phyloP scores from a whole-genome alignment of 352 stramenopile species.

The Phytophthora parvispora region DNA sequence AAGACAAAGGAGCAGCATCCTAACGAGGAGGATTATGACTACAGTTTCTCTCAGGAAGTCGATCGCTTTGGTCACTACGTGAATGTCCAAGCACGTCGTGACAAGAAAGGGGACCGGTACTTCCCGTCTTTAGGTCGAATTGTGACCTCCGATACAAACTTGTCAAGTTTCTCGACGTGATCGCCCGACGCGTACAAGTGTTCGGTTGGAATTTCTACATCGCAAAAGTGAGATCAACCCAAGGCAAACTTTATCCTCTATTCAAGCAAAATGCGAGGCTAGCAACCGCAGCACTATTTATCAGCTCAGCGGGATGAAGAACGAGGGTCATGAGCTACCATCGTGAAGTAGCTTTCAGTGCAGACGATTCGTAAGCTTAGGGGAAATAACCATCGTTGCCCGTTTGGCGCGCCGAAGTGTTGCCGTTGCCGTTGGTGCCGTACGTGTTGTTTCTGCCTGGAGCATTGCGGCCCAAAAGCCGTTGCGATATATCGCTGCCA shows the following conservation, averaged over 20 bases:
- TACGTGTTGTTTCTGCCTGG: slow-evolving; percentile 63
- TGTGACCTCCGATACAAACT: slow-evolving; percentile 21
- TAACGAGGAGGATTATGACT: slow-evolving; percentile 15
- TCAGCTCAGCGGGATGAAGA: background rate
- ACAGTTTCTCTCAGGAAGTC: slow-evolving; percentile 53
- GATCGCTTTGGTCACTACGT: slow-evolving; percentile 60
- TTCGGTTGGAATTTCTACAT: background rate
- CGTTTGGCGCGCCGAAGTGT: slow-evolving; percentile 24
- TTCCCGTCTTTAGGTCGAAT: slow-evolving; percentile 59
- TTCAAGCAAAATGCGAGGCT: slow-evolving; percentile 11
- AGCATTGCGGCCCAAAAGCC: slow-evolving; percentile 59
- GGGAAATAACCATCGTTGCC: slow-evolving; percentile 10
- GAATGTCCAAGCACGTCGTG: slow-evolving; percentile 50
- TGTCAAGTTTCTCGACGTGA: slow-evolving; percentile 3
- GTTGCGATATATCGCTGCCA: slow-evolving; percentile 62
- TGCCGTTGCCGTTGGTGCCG: slow-evolving; percentile 48
- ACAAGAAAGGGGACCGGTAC: slow-evolving; percentile 50
- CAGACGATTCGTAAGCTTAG: background rate
- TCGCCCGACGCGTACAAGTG: slow-evolving; percentile 20
- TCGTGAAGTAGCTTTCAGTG: slow-evolving; percentile 1
- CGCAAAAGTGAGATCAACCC: slow-evolving; percentile 2
- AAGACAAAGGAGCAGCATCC: no score
- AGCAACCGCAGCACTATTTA: background rate
- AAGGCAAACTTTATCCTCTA: slow-evolving; percentile 13
- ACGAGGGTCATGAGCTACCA: background rate